Base-by-base conservation (phyloP, 2,329 filamentous ascomycete species). In the Claviceps sp. region DNA sequence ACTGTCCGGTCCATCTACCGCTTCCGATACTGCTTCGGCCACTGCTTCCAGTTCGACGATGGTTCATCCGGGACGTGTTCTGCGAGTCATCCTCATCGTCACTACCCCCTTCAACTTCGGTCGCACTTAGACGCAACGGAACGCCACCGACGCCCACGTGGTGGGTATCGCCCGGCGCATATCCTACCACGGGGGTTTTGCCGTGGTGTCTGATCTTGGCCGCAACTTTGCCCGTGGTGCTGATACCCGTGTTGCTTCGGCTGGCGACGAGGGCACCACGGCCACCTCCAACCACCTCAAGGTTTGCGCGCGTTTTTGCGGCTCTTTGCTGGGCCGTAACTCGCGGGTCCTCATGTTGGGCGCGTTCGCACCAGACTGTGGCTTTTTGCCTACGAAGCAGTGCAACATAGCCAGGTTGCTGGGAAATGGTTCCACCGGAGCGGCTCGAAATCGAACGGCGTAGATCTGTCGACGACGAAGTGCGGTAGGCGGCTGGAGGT, bases 341-440 rank as follows among this genome's bases (percentile, higher is more conserved):
- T 49, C 88, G 79, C 0, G 91, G 88, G 65, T 98, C 93, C 68
- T 97, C 89, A 55, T 87, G 83, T 66, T 98, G 93, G 9, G 91
- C 80, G 50, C 90, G 85, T 64, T 97, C 93, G 71, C 90, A 96
- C 93, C 93, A 98, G 4, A 98, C 93, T 0, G 93, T 98, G 36
- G 89, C 93, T 67, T 97, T 97, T 69, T 98, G 93, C 66, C 90
- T 91, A 56, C 93, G 82, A 71, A 98, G 84, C n/a, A 96, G 77
- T 38, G 93, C 90, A 49, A 98, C 93, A 68, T 98, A 98, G 57
- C 88, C 83, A n/a, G 77, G 77, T 1, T 85, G 71, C 55, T 79
- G 78, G 16, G 73, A 73, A 51, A 72, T 60, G 23, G 67, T 64
- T 46, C 72, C 72, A 55, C 77, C 79, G 22, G 88, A 94, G 60